Conservation (phyloP, 1,139 yeast genomes). For the Kazachstania sp. region DNA sequence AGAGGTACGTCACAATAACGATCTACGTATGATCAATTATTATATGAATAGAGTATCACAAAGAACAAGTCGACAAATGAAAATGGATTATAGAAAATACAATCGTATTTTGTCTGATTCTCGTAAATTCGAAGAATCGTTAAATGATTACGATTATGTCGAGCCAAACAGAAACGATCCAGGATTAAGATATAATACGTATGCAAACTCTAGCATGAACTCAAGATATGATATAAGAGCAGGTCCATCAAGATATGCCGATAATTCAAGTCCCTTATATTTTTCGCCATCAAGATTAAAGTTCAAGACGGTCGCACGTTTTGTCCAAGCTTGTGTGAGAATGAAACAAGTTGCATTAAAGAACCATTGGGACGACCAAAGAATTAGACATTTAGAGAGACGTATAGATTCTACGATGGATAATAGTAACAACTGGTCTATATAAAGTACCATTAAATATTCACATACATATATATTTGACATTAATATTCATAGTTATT, state of each 20-base stretch:
- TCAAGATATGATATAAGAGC: neutral
- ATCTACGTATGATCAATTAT: slow-evolving; percentile 25
- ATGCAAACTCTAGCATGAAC: neutral
- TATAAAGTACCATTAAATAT: neutral
- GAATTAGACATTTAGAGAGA: slow-evolving; percentile 23
- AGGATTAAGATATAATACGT: slow-evolving; percentile 2
- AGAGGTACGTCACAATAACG: slow-evolving; percentile 29
- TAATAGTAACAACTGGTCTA: slow-evolving; percentile 2
- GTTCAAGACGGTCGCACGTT: slow-evolving; percentile 25
- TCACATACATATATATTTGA: too few relatives aligned
- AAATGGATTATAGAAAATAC: slow-evolving; percentile 24
- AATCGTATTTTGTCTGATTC: slow-evolving; percentile 15
- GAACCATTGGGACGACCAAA: slow-evolving; percentile 23
- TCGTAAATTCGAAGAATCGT: slow-evolving; percentile 2
- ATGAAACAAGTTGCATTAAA: slow-evolving; percentile 21
- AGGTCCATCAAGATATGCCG: neutral
- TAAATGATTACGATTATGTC: neutral
- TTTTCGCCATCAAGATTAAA: slow-evolving; percentile 8
- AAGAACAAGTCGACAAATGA: slow-evolving; percentile 26
- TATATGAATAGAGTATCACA: slow-evolving; percentile 28
- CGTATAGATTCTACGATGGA: slow-evolving; percentile 17
- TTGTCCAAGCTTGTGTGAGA: slow-evolving; percentile 26
- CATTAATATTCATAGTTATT: too few relatives aligned
- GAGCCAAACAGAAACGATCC: neutral
- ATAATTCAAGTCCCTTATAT: slow-evolving; percentile 1